These are phyloP conservation scores for Triangularia setosa DNA, from an alignment of 2,329 filamentous ascomycete genomes.

Conservation along the genomic window DNA sequence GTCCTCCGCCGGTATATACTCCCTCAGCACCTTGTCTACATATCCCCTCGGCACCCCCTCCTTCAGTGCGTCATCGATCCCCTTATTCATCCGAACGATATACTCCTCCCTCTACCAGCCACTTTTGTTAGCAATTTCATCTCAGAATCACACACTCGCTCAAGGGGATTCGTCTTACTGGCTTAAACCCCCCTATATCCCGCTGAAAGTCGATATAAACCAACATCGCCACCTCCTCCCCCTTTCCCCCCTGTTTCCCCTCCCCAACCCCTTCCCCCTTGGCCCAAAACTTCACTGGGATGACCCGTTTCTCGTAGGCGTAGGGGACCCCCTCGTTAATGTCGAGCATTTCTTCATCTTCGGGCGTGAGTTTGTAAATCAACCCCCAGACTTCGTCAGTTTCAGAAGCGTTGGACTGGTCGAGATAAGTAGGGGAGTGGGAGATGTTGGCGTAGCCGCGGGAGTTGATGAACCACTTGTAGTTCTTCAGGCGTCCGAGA, in stretches of 20 bases:
- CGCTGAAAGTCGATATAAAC: constrained; percentile 56
- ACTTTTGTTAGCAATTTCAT: no score
- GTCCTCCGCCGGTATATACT: constrained; percentile 32
- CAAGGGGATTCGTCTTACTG: no score
- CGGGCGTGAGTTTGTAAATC: constrained; percentile 47
- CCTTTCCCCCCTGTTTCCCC: constrained; percentile 16
- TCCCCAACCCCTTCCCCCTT: not conserved
- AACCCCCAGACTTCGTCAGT: constrained; percentile 52
- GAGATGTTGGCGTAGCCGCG: constrained; percentile 68
- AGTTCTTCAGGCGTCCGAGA: constrained; percentile 52
- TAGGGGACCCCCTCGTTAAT: constrained; percentile 58
- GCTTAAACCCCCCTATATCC: constrained; percentile 32
- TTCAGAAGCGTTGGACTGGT: constrained; percentile 19
- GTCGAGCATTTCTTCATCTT: constrained; percentile 53
- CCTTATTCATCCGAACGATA: constrained; percentile 59
- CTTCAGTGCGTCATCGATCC: constrained; percentile 54
- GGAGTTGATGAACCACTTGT: constrained; percentile 63
- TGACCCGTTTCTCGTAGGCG: constrained; percentile 55
- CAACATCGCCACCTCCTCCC: constrained; percentile 41
- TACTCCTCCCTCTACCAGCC: constrained; percentile 58
- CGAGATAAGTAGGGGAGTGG: not conserved
- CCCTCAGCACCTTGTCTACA: constrained; percentile 51
- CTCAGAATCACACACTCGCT: no score
- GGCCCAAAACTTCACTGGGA: constrained; percentile 38
- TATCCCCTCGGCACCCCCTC: constrained; percentile 53